Base-by-base conservation (phyloP, 2,329 filamentous ascomycete genomes). In the Aureobasidium sp. region DNA sequence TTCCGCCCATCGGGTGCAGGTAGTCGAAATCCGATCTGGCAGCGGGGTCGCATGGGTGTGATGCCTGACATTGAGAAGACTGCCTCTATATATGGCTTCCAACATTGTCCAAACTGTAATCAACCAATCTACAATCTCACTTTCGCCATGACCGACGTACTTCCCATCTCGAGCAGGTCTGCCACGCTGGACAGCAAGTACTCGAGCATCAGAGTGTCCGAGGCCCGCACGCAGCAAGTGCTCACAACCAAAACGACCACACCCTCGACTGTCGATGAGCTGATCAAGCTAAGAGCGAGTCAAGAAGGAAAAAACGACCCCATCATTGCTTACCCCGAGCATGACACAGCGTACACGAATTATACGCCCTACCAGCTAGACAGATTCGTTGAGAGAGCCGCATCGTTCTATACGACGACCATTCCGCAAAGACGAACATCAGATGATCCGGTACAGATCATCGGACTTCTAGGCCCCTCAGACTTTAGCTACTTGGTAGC, bases 401-500 rank as follows among this genome's bases (percentile, higher is more conserved):
- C 68, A 52, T 57, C 60, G 6, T 42, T 65, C 8, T 69, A 69
- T 47, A 37, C 62, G 5, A 17, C 36, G 7, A 37, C 57, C 17
- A 63, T 70, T n/a, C 60, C 65, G 0, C 67, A 64, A 47, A 63
- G 67, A 57, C 45, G 37, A 27, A 48, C 34, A 12, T 66, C 64
- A 12, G 60, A 62, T 31, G 64, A 69, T 37, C 51, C 64, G n/a
- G 64, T 65, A 14, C 61, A 66, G 44, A 75, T 78, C 1, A 74
- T 84, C 37, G 79, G 76, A 2, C 67, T 84, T 9, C 70, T 84
- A 2, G 81, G 79, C 0, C 75, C 76, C 1, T 83, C 81, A 1
- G 77, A 81, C 64, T 70, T 84, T 8, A 78, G 81, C 61, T 84
- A 83, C 63, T 73, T 83, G 34, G 73, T 83, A 39, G 78, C 80